phyloP scores from a whole-genome alignment of 1,284 basidiomycete genomes.

The Cutaneotrichosporon cyanovorans region DNA sequence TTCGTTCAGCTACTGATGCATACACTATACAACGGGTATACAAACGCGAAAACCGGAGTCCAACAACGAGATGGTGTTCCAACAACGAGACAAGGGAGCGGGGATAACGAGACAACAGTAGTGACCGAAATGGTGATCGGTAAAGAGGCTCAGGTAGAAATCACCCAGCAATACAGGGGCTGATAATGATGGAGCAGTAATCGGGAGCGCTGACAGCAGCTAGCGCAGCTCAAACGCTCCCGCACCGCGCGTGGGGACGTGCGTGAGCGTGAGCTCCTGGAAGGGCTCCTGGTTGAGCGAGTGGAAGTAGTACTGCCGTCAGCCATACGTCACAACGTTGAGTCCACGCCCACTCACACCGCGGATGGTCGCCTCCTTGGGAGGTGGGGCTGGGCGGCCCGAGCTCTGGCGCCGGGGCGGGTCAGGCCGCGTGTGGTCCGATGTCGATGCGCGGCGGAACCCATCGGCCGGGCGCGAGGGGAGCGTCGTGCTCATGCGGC shows the following conservation, averaged over 20 bases:
- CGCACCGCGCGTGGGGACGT: constrained; percentile 37
- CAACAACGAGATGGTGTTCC: no score
- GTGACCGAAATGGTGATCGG: no score
- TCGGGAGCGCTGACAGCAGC: no score
- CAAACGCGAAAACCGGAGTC: no score
- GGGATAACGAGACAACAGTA: no score
- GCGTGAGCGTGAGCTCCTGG: constrained; percentile 48
- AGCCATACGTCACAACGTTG: constrained; percentile 14
- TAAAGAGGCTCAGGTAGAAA: no score
- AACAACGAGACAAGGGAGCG: no score
- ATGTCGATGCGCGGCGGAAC: constrained; percentile 9
- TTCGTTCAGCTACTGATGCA: no score
- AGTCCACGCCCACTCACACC: constrained; percentile 23
- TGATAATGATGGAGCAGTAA: no score
- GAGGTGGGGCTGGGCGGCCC: constrained; percentile 18
- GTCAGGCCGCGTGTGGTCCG: constrained; percentile 8
- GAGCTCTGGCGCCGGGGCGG: constrained; percentile 17
- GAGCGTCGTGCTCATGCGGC: constrained; percentile 11
- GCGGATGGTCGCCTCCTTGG: constrained; percentile 34
- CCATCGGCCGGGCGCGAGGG: neutral
- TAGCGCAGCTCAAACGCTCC: constrained; percentile 47
- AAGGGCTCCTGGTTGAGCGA: constrained; percentile 47
- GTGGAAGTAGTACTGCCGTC: constrained; percentile 87
- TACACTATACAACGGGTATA: no score
- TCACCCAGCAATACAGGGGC: no score